Evolutionary conservation across 1,284 basidiomycete species (phyloP), one percentile per base, ranked within the genome.

Genomic region (Ustilago sp.): DNA sequence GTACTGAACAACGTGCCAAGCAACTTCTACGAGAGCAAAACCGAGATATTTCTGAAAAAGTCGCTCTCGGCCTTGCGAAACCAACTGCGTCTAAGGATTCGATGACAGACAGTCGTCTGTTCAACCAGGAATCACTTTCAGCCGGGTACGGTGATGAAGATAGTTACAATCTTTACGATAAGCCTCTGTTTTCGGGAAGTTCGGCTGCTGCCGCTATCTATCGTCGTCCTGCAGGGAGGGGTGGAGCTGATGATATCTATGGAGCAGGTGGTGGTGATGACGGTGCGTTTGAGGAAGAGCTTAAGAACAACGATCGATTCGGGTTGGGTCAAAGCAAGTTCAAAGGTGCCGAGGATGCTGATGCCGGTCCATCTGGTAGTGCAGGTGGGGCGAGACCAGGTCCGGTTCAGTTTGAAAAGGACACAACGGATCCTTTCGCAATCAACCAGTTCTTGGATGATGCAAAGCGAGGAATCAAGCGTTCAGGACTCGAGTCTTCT

Each of bases 391-490:
- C 51, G 4, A 57, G 73, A 43, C 54, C 63, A n/a, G 71, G 97
- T 0, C 97, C 97, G n/a, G 97, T 99, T 36, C 94, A 98, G 86
- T 99, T 99, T 84, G 97, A 99, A 88, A 98, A 98, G 88, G 97
- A 99, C 83, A 91, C 92, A 1, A 90, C 87, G 8, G 97, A 99
- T 89, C 95, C 98, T n/a, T 99, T 99, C 85, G 95, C 96, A 77
- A 90, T 99, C 79, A 93, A 97, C 87, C 92, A 97, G 86, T 99
- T 99, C 89, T 90, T 99, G 88, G 94, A 98, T 84, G 94, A 95
- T 84, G 97, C 96, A 13, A 98, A 95, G 89, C 91, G 92, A 23
- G 95, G 95, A 6, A 92, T 91, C 85, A 98, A 98, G 88, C 72
- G 79, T 8, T 68, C 69, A 11, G 68, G 59, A 1, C 19, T 66